Evolutionary conservation across 225 moss, liverwort and hornwort species (phyloP), one percentile per base, ranked within the genome.

Genomic region (Lunularia cruciata): DNA sequence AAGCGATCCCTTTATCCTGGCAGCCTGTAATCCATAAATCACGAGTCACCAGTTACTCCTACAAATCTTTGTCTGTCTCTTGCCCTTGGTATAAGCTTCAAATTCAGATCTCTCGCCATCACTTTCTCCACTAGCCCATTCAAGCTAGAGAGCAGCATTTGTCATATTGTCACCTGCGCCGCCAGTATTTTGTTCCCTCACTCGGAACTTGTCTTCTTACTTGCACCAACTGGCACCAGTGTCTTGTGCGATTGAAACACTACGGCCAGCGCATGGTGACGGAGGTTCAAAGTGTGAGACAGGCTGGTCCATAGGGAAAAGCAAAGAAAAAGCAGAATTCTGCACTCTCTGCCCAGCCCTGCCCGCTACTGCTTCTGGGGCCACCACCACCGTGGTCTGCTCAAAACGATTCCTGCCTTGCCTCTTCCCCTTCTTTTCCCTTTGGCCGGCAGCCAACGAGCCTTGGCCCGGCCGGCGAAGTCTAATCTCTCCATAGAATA

Each of bases 81-180:
- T n/a, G n/a, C 39, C 37, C 38, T 39, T 38, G 61, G 39, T 25
- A 35, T 12, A 26, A 10, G 12, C 26, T n/a, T 26, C 38, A n/a
- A n/a, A 25, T 39, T 40, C 23, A 61, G 25, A 23, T 61, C 59
- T 35, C 59, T 37, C 35, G 34, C 34, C 4, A 36, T n/a, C 25
- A 12, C 61, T 61, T 40, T 61, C 39, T 39, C 61, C 61, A 61
- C 38, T 60, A 13, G 23, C 20, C 6, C 11, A 23, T 60, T 40
- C 40, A 22, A 40, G 13, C 12, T 39, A 25, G 25, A 61, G 38
- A 26, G 39, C 25, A 20, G 39, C 11, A 4, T 1, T 6, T 39
- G 39, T 61, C 39, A 25, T 61, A 22, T 61, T 40, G 61, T 61
- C 61, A 61, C 61, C 39, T 61, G 63, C 63, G 63, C 63, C 45